Base-by-base conservation (phyloP, 2,329 filamentous ascomycete species). In the Talaromyces piceae region DNA sequence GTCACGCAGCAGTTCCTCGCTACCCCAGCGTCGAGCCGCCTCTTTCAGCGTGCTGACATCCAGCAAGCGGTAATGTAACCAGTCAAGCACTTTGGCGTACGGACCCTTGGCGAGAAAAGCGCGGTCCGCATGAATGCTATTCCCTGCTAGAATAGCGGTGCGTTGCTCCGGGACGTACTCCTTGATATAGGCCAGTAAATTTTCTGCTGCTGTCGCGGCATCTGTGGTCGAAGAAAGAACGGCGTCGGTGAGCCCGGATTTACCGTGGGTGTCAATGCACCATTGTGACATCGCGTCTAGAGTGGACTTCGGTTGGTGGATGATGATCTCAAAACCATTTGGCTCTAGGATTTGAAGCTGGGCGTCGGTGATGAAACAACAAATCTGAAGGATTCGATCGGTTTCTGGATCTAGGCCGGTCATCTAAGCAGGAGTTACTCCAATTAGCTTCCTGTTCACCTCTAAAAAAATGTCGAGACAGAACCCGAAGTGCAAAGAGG, bases 41-140 rank as follows among this genome's bases (percentile, higher is more conserved):
- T 98, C 93, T 72, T 97, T 97, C 63, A 97, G 81, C 44, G 83
- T 80, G 68, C 90, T 96, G 50, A 97, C 89, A 66, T 98, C 93
- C 45, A 97, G 73, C 56, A 98, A 87, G 13, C 93, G 82, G 70
- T 98, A 90, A 69, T 95, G 87, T 58, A 98, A 74, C 68, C 93
- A 82, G 51, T 86, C 80, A 45, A 88, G 71, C 2, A 95, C 82
- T 53, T 77, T 73, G 33, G 76, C 79, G 69, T 91, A 98, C 0
- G 91, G 90, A 51, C 77, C 77, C 56, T 81, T 80, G 4, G 81
- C 76, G 54, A 98, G 75, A 65, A 98, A 98, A 2, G 82, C 81
- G 61, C 83, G 82, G 69, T 98, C 93, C 3, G 87, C 88, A 65
- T 98, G 91, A 23, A 98, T 88, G 52, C 86, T 93, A 71, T 95